These are phyloP conservation scores for Naganishia onofrii DNA, from an alignment of 768 basidiomycete species.

Conservation along the genomic window DNA sequence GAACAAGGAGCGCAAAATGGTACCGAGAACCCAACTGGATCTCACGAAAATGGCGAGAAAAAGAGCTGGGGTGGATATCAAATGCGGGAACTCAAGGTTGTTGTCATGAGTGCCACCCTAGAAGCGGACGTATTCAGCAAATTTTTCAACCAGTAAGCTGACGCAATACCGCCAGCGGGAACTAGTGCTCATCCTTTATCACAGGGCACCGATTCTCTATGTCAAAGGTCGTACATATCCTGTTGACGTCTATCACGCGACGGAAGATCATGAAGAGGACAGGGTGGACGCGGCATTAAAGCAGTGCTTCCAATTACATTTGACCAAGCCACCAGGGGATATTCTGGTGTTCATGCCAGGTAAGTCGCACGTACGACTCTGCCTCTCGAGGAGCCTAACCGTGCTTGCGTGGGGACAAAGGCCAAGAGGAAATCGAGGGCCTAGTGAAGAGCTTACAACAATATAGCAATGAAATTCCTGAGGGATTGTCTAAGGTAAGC, in stretches of 20 bases:
- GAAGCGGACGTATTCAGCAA: conserved; percentile 90
- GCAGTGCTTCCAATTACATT: conserved; percentile 88
- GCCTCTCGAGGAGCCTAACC: neutral
- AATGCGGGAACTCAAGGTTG: conserved; percentile 74
- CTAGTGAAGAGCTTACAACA: conserved; percentile 70
- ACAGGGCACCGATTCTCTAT: conserved; percentile 80
- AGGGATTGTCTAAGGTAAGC: conserved; percentile 58
- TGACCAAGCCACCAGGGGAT: conserved; percentile 74
- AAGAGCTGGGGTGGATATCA: conserved; percentile 46
- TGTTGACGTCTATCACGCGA: conserved; percentile 75
- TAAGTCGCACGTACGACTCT: conserved; percentile 42
- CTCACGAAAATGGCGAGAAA: conserved; percentile 53
- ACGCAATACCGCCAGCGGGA: neutral
- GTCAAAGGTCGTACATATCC: conserved; percentile 90
- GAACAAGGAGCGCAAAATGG: conserved; percentile 49
- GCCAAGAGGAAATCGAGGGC: conserved; percentile 94
- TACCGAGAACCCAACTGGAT: conserved; percentile 49
- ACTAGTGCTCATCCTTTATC: conserved; percentile 21
- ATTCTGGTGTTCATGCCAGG: conserved; percentile 91
- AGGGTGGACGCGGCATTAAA: conserved; percentile 84
- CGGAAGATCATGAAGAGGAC: conserved; percentile 67
- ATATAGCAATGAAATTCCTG: conserved; percentile 68
- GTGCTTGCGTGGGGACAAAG: conserved; percentile 50
- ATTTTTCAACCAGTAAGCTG: conserved; percentile 78
- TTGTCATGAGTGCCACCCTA: conserved; percentile 96